These are phyloP conservation scores for Mycena haematopus DNA, from an alignment of 768 basidiomycete species.

Conservation along the genomic window DNA sequence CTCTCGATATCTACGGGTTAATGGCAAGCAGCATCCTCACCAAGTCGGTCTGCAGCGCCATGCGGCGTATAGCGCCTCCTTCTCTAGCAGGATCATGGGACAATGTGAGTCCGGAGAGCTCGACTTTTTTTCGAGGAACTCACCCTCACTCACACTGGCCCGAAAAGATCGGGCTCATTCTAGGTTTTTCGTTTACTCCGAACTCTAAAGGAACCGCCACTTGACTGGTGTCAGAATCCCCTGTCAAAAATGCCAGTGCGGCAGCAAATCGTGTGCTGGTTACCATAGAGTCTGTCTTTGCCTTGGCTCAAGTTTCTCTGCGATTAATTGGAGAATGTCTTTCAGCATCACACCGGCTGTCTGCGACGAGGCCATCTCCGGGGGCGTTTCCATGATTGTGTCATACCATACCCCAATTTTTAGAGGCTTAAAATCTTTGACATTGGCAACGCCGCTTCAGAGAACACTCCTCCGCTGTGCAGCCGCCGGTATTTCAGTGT, in stretches of 20 bases:
- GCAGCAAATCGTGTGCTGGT: constrained; percentile 59
- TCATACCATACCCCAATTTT: constrained; percentile 91
- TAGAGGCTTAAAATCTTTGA: constrained; percentile 74
- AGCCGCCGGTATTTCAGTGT: constrained; percentile 84
- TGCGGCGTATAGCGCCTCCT: constrained; percentile 88
- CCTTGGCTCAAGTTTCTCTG: constrained; percentile 1
- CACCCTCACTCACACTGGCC: background rate
- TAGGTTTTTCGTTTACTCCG: constrained; percentile 53
- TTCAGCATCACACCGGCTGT: constrained; percentile 77
- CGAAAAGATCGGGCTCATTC: constrained; percentile 70
- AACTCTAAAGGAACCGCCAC: background rate
- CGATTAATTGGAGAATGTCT: constrained; percentile 15
- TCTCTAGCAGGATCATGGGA: constrained; percentile 92
- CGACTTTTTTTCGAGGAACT: background rate
- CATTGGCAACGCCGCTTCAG: constrained; percentile 80
- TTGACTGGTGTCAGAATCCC: constrained; percentile 52
- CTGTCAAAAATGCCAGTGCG: constrained; percentile 45
- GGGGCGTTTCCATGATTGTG: constrained; percentile 70
- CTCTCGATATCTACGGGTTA: background rate
- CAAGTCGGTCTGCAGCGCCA: constrained; percentile 65
- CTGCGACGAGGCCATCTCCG: constrained; percentile 66
- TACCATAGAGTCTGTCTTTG: constrained; percentile 67
- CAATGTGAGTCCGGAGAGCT: constrained; percentile 66
- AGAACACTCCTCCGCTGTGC: constrained; percentile 79
- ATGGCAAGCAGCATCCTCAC: constrained; percentile 42